A percentile compares a stretch with the other conserved stretches of the same genome.
Evolutionary conservation across 208 protist species (phyloP).

Genomic region (Endotrypanum monterogeii): DNA sequence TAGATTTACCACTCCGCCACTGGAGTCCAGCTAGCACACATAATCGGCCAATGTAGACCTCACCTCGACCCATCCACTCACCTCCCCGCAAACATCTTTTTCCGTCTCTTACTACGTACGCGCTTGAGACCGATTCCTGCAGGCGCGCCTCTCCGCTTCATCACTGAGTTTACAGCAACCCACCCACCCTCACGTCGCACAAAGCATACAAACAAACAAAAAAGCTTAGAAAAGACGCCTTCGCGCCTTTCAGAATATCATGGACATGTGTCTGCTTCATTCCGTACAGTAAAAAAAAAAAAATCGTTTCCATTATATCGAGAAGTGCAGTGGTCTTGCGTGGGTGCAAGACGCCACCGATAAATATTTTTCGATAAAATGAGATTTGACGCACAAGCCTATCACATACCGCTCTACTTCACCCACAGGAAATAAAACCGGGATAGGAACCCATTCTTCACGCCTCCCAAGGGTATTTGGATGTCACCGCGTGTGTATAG

Average conservation of each 20-base stretch:
- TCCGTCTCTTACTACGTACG: not conserved
- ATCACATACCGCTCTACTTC: no score
- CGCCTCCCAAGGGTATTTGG: not conserved
- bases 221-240: not conserved
- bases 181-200: no score
- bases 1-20: not conserved
- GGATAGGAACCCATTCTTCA: not conserved
- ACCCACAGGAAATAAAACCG: not conserved
- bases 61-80: not conserved
- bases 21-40: not conserved
- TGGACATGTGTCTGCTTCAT: not conserved
- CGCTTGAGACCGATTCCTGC: not conserved
- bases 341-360: not conserved
- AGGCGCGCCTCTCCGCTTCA: not conserved
- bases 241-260: not conserved
- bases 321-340: not conserved
- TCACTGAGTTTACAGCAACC: not conserved
- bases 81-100: not conserved
- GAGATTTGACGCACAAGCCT: no score
- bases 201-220: no score
- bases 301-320: not conserved
- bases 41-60: not conserved
- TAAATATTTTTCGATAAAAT: no score
- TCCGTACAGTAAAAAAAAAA: no score
- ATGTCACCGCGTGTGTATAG: not conserved